These are phyloP conservation scores for Craterostigma plantagineum DNA, from an alignment of 257 asterid species.

Conservation along the genomic window DNA sequence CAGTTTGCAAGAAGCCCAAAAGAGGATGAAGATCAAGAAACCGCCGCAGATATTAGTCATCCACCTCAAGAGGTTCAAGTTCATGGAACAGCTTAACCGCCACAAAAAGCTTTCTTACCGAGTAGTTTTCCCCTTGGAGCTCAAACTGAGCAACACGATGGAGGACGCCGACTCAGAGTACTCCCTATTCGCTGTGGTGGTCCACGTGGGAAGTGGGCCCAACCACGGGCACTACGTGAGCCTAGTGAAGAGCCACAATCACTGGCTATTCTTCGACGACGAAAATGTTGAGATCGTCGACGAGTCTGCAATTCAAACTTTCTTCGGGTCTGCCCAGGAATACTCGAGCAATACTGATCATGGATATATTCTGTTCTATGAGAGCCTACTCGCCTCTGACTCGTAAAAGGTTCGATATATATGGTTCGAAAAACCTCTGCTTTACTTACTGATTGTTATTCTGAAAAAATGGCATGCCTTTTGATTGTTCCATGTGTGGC, in stretches of 20 bases:
- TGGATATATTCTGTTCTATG: slow-evolving; percentile 64
- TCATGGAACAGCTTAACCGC: slow-evolving; percentile 66
- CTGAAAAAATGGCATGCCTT: too few species aligned
- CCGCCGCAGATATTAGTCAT: slow-evolving; percentile 73
- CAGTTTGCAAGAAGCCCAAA: slow-evolving; percentile 89
- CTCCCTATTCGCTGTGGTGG: slow-evolving; percentile 64
- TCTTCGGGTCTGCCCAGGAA: slow-evolving; percentile 73
- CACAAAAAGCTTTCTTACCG: slow-evolving; percentile 72
- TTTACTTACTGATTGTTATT: too few species aligned
- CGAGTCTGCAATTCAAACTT: slow-evolving; percentile 64
- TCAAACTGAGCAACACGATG: slow-evolving; percentile 64
- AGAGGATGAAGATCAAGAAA: slow-evolving; percentile 77
- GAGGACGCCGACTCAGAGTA: slow-evolving; percentile 76
- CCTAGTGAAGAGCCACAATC: slow-evolving; percentile 83
- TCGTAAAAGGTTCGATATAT: too few species aligned
- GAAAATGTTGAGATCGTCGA: slow-evolving; percentile 82
- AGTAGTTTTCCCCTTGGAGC: slow-evolving; percentile 76
- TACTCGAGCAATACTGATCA: slow-evolving; percentile 61
- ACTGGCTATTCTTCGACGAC: slow-evolving; percentile 73
- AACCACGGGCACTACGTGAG: slow-evolving; percentile 89
- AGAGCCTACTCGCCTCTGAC: slow-evolving; percentile 16
- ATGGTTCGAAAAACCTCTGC: too few species aligned
- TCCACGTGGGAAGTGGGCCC: slow-evolving; percentile 81
- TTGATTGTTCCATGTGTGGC: too few species aligned
- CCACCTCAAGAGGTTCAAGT: slow-evolving; percentile 69